phyloP scores from a whole-genome alignment of 352 stramenopile species.

The Phytophthora fragariaefolia region DNA sequence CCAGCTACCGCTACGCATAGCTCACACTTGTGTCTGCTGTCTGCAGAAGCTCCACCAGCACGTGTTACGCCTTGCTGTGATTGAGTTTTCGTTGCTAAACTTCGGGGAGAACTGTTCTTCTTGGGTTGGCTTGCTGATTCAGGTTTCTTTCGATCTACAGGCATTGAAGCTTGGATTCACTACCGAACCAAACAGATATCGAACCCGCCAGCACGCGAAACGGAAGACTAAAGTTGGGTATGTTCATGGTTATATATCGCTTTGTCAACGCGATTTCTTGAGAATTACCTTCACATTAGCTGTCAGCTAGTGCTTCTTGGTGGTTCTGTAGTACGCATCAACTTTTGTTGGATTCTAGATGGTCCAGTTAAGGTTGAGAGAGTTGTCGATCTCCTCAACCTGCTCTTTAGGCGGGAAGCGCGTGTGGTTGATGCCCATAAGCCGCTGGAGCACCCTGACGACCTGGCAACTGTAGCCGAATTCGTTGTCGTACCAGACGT shows the following conservation, averaged over 20 bases:
- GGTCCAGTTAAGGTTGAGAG: conserved; percentile 58
- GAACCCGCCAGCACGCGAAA: conserved; percentile 17
- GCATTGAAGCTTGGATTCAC: too few relatives aligned
- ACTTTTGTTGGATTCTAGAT: conserved; percentile 36
- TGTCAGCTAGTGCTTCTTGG: background rate
- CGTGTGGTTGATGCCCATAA: conserved; percentile 81
- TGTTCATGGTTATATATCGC: conserved; percentile 21
- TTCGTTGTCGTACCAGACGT: conserved; percentile 94
- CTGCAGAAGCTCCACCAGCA: background rate
- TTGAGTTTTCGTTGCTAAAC: conserved; percentile 15
- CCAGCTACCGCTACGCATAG: background rate
- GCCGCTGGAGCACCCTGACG: conserved; percentile 78
- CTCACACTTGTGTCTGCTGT: conserved; percentile 1
- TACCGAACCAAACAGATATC: too few relatives aligned
- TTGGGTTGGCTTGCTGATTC: background rate
- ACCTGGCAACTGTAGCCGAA: conserved; percentile 91
- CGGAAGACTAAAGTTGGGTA: conserved; percentile 21
- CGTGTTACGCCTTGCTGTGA: conserved; percentile 6
- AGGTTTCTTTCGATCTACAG: background rate
- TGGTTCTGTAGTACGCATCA: background rate
- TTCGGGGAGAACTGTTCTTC: background rate
- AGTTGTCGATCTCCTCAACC: conserved; percentile 71
- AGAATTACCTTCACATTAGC: too few relatives aligned
- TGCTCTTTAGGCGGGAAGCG: conserved; percentile 75
- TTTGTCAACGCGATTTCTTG: background rate